phyloP scores from a whole-genome alignment of 1,139 yeast species.

The Magnusiomyces tetraspermus region DNA sequence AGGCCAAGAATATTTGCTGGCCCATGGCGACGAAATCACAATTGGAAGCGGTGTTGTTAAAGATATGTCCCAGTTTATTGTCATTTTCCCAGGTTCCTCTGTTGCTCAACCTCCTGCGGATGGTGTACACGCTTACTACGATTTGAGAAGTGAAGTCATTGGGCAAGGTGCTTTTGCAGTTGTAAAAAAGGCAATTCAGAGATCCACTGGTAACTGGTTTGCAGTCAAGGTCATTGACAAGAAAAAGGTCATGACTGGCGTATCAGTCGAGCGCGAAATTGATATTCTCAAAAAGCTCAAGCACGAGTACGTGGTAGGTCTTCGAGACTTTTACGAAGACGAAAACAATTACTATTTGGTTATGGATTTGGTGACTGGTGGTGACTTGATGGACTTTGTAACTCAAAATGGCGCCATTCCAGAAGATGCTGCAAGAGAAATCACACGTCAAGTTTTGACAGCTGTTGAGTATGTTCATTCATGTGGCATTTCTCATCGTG shows the following conservation, averaged over 20 bases:
- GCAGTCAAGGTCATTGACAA: conserved; percentile 88
- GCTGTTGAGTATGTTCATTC: conserved; percentile 84
- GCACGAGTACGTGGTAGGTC: conserved; percentile 75
- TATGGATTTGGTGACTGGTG: conserved; percentile 94
- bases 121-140: conserved; percentile 58
- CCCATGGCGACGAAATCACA: conserved; percentile 87
- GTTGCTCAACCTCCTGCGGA: conserved; percentile 18
- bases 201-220: conserved; percentile 71
- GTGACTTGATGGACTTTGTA: conserved; percentile 94
- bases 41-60: conserved; percentile 79
- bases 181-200: conserved; percentile 80
- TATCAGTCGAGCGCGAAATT: conserved; percentile 78
- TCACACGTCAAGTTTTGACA: conserved; percentile 69
- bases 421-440: conserved; percentile 81
- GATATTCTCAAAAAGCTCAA: conserved; percentile 65
- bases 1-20: conserved; percentile 70
- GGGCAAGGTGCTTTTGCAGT: conserved; percentile 98
- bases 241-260: conserved; percentile 70
- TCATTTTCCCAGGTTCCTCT: conserved; percentile 40
- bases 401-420: conserved; percentile 87
- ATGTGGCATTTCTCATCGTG: conserved; percentile 86
- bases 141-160: conserved; percentile 70
- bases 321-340: conserved; percentile 82
- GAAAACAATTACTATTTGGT: conserved; percentile 70
- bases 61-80: conserved; percentile 68